Evolutionary conservation across 495 filamentous ascomycete genomes (phyloP), one percentile per base, ranked within the genome.

Genomic region (Polyplosphaeria fusca): DNA sequence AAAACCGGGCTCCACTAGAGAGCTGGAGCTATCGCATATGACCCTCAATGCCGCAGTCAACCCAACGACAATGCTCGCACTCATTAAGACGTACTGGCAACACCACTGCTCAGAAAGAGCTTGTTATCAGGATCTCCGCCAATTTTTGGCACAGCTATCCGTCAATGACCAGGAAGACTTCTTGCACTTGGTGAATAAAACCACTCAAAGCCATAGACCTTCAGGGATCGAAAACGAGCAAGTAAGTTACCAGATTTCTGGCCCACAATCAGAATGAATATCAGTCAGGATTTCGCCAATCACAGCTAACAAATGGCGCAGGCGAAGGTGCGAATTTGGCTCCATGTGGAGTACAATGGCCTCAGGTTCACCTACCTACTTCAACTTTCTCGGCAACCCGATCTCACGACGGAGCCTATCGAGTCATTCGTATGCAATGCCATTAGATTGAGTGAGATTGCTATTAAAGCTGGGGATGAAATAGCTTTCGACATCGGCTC

Each of bases 331-430:
- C n/a, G 25, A 16, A 25, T 13, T 11, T 60, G 61, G 55, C 41
- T 64, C 18, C 45, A 52, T 7, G 38, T 44, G 5, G 61, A 64
- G 48, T 26, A 40, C 13, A 64, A 60, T 46, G 50, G 49, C 4
- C 20, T 46, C 24, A 55, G 56, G 38, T 64, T 64, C 22, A 39
- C 58, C 22, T 64, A 64, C 46, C 44, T 64, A 7, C 32, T 64
- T 14, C 51, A 11, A 20, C 32, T 64, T 12, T 64, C 50, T 19
- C n/a, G 11, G n/a, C n/a, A n/a, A n/a, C 44, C 45, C 19, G 23
- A 26, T 7, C 7, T 35, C 7, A 14, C 30, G 30, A 35, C 7
- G 30, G 14, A 35, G 7, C 30, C 30, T 7, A 35, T 14, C 30
- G 30, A 35, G 30, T 7, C 30, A 7, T 35, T 35, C 30, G 30